Evolutionary conservation across 2,329 filamentous ascomycete genomes (phyloP).

Genomic region (Stenocarpella maydis): DNA sequence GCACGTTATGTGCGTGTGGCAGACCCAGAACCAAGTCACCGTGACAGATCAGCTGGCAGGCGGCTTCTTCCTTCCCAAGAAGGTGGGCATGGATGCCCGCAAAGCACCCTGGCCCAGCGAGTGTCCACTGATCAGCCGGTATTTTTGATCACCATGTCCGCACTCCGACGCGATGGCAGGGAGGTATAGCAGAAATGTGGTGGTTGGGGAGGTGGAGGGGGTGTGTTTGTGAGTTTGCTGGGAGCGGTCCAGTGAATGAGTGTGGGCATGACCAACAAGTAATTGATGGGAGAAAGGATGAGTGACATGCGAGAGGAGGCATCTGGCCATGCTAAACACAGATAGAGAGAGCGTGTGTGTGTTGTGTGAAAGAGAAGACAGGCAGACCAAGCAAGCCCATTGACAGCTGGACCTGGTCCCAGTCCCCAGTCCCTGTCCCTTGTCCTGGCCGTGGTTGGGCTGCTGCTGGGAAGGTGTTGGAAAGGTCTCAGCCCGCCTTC

Average conservation of each 20-base stretch:
- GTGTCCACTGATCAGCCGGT: slow-evolving; percentile 24
- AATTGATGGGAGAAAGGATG: background rate
- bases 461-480: slow-evolving; percentile 20
- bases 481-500: slow-evolving; percentile 24
- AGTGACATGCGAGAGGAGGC: background rate
- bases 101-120: slow-evolving; percentile 11
- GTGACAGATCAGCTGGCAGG: slow-evolving; percentile 21
- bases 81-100: background rate
- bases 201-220: background rate
- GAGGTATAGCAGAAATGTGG: background rate
- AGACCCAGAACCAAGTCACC: slow-evolving; percentile 10
- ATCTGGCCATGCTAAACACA: background rate
- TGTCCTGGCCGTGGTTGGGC: slow-evolving; percentile 15
- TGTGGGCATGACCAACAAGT: background rate
- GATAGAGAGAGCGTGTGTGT: background rate
- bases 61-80: slow-evolving; percentile 19
- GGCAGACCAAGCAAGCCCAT: background rate
- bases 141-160: background rate
- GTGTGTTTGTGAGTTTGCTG: background rate
- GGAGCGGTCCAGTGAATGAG: background rate
- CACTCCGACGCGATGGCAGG: background rate
- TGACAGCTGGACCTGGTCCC: slow-evolving; percentile 13
- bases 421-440: background rate
- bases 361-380: background rate
- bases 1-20: slow-evolving; percentile 13